Percentiles rank a stretch among this genome's conserved stretches.
These are phyloP conservation scores for Pichia manshurica DNA, from an alignment of 805 yeast genomes.

Conservation along the genomic window DNA sequence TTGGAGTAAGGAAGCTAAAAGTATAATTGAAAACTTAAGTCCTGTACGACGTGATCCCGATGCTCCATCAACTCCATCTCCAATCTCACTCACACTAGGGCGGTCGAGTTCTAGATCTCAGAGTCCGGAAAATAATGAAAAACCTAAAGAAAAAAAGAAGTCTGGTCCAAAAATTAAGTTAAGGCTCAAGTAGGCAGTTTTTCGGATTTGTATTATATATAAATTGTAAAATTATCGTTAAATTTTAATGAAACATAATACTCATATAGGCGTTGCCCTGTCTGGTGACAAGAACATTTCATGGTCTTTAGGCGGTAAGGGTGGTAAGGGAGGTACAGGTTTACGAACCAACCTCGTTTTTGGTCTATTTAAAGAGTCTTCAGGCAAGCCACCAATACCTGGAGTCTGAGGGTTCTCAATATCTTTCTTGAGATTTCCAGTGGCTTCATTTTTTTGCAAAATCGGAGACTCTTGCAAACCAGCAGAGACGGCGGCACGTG, in stretches of 20 bases:
- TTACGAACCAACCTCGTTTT: background rate
- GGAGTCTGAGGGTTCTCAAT: too few relatives aligned
- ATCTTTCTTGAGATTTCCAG: too few relatives aligned
- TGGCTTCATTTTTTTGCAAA: too few relatives aligned
- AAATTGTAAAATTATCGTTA: background rate
- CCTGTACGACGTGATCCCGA: background rate
- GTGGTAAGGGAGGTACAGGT: background rate
- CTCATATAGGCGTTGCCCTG: too few relatives aligned
- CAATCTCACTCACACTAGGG: background rate
- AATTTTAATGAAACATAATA: too few relatives aligned
- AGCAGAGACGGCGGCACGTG: background rate
- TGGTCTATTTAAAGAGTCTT: background rate
- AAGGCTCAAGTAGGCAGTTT: constrained; percentile 14
- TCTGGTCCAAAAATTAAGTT: constrained; percentile 18
- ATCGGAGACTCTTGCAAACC: constrained; percentile 1
- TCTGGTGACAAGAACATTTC: background rate
- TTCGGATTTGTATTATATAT: background rate
- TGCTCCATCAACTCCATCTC: background rate
- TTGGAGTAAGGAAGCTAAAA: background rate
- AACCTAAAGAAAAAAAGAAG: background rate
- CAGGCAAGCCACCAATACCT: background rate
- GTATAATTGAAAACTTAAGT: constrained; percentile 1
- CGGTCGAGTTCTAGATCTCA: constrained; percentile 1
- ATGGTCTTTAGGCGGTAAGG: constrained; percentile 1
- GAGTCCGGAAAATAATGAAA: background rate